These are phyloP conservation scores for Thecaphora thlaspeos DNA, from an alignment of 1,284 basidiomycete genomes.

Conservation along the genomic window DNA sequence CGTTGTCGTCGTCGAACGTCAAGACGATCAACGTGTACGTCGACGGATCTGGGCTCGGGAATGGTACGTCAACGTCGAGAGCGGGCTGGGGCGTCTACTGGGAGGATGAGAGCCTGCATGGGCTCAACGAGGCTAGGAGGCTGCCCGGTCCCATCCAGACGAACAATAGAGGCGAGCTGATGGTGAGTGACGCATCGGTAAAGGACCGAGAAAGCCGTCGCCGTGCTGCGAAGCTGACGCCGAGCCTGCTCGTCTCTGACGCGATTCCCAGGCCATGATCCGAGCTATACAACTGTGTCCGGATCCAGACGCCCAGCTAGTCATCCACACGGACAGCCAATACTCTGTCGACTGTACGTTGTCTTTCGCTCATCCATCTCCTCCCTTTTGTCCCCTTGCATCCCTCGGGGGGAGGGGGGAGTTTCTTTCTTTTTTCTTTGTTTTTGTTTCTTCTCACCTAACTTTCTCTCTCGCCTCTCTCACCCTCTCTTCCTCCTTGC, in stretches of 20 bases:
- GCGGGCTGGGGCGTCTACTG: constrained; percentile 55
- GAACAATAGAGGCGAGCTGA: constrained; percentile 82
- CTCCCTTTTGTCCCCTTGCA: no score
- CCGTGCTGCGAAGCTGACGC: no score
- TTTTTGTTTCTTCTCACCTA: not conserved
- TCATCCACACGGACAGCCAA: constrained; percentile 74
- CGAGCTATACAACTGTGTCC: constrained; percentile 71
- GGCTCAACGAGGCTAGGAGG: constrained; percentile 72
- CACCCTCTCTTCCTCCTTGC: not conserved
- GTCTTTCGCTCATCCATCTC: no score
- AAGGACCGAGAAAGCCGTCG: no score
- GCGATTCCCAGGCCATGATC: constrained; percentile 67
- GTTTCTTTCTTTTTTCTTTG: no score
- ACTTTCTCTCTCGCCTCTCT: no score
- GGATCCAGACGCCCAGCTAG: constrained; percentile 60
- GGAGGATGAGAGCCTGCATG: constrained; percentile 12
- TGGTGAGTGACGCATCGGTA: constrained; percentile 60
- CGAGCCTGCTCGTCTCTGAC: no score
- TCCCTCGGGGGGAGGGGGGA: no score
- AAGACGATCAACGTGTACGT: constrained; percentile 64
- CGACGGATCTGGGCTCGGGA: constrained; percentile 77
- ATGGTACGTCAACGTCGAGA: constrained; percentile 62
- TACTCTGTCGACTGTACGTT: constrained; percentile 66
- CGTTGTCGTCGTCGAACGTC: no score
- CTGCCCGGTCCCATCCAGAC: constrained; percentile 75